A percentile compares a stretch with the other conserved stretches of the same genome.
phyloP scores from a whole-genome alignment of 2,329 filamentous ascomycete species.

The Leptographium flavum region DNA sequence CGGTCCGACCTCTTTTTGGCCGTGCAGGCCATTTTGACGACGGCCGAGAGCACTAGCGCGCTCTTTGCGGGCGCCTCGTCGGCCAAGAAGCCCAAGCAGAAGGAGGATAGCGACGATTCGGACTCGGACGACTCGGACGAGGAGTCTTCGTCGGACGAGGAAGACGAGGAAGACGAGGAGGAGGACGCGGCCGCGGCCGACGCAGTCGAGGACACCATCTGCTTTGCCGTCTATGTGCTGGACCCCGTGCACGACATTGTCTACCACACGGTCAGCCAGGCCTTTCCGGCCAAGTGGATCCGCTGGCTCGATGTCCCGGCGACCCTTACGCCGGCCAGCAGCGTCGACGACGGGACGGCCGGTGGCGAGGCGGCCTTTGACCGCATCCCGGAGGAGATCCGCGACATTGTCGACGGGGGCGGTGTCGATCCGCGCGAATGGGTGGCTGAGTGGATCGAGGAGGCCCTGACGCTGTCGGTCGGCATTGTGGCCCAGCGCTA shows the following conservation, averaged over 20 bases:
- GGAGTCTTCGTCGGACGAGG: slow-evolving; percentile 70
- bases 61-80: slow-evolving; percentile 44
- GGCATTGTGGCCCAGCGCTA: slow-evolving; percentile 89
- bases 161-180: slow-evolving; percentile 82
- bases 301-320: slow-evolving; percentile 74
- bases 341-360: slow-evolving; percentile 13
- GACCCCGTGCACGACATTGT: slow-evolving; percentile 87
- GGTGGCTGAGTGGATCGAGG: slow-evolving; percentile 96
- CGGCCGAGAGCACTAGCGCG: slow-evolving; percentile 45
- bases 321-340: slow-evolving; percentile 38
- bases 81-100: slow-evolving; percentile 14
- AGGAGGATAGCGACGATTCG: slow-evolving; percentile 41
- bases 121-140: slow-evolving; percentile 64
- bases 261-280: slow-evolving; percentile 71
- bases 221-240: slow-evolving; percentile 65
- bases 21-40: slow-evolving; percentile 62
- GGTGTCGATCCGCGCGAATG: slow-evolving; percentile 88
- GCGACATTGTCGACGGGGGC: slow-evolving; percentile 61
- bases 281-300: slow-evolving; percentile 73
- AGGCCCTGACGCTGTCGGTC: slow-evolving; percentile 61
- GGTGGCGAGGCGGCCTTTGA: slow-evolving; percentile 19
- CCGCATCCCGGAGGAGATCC: slow-evolving; percentile 67
- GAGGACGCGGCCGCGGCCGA: slow-evolving; percentile 38
- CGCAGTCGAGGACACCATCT: slow-evolving; percentile 45
- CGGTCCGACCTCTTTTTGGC: slow-evolving; percentile 91